Base-by-base conservation (phyloP, 345 rosid genomes). In the Eucalyptus tenuipes region DNA sequence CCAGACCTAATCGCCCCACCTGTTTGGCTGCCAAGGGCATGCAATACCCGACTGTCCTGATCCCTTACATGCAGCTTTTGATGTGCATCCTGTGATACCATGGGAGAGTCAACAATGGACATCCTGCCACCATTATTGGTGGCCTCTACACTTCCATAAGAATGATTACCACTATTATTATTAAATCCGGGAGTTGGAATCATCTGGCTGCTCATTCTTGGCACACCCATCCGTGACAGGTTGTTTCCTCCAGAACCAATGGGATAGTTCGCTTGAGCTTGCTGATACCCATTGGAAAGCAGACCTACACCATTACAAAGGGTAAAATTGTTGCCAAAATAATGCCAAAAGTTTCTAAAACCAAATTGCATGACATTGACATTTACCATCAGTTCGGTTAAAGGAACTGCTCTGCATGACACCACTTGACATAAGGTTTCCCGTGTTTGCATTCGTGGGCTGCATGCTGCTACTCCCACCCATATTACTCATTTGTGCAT, bases 111-210 rank as follows among this genome's bases (percentile, higher is more conserved):
- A 90, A 90, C 94, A 89, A 95, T 90, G 86, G 97, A 94, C 93
- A 94, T 94, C 88, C 95, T 97, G 88, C 93, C 92, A 90, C 89
- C 89, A 88, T 90, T 95, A 92, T 87, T 95, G 53, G 96, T 90
- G 90, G 96, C 90, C 87, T 98, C 99, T 92, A 92, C 89, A 92
- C 87, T 93, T 93, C 94, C 61, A 88, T 94, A 95, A 90, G 97
- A 91, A 89, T 93, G 98, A 87, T 86, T 93, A 88, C 91, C 92
- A 82, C 85, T 94, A 90, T 18, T 90, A 90, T 85, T 93, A 88
- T 37, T 92, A 88, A 94, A 97, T 68, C 99, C 99, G 88, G 99
- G 99, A 75, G 99, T 95, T 86, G 99, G 99, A 91, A 98, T 96
- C 99, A 98, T 97, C 90, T 95, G 98, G 91, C 95, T 91, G 85